Evolutionary conservation across 176 grass and related monocot genomes (phyloP), one percentile per base, ranked within the genome.

Genomic region (Chrysopogon serrulatus): DNA sequence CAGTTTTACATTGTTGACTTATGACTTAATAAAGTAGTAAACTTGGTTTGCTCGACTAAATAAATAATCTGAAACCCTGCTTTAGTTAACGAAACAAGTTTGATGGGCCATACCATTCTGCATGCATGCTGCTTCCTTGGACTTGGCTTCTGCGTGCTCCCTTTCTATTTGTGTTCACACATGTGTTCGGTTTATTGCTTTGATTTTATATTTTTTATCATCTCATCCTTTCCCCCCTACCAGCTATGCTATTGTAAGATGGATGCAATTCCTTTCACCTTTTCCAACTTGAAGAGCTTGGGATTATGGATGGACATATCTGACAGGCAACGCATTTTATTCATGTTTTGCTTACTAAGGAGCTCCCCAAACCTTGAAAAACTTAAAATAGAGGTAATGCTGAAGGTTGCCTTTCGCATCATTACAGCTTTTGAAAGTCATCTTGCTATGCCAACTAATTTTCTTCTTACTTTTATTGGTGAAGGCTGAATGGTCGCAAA

Each of bases 371-470:
- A 72, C n/a, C 76, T 86, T 36, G 47, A 86, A 47, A 59, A 57
- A 48, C 76, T 86, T 6, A 56, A 79, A 79, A 64, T 79, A 64
- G 2, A 21, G 84, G 84, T 86, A 86, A 70, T 26, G 13, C 16
- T n/a, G n/a, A 24, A 17, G 23, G 12, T 14, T 70, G 39, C 23
- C 37, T 26, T 14, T 70, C 23, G 4, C 21, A 26, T 59, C 8
- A 11, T 56, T 59, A 8, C 21, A 59, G 8, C n/a, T 24, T 37
- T 27, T 43, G 11, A 41, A 70, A n/a, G 12, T 15, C 37, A 65
- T 64, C 47, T 79, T 24, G 13, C 5, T 44, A 0, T 71, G 24
- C 11, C 28, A 28, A 12, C 30, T 24, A 24, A 65, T 48, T 15
- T 5, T 17, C 6, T 31, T 35, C 61, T 43, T 31, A 9, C 8